phyloP scores from a whole-genome alignment of 306 rosid species.

The Corylus americana region DNA sequence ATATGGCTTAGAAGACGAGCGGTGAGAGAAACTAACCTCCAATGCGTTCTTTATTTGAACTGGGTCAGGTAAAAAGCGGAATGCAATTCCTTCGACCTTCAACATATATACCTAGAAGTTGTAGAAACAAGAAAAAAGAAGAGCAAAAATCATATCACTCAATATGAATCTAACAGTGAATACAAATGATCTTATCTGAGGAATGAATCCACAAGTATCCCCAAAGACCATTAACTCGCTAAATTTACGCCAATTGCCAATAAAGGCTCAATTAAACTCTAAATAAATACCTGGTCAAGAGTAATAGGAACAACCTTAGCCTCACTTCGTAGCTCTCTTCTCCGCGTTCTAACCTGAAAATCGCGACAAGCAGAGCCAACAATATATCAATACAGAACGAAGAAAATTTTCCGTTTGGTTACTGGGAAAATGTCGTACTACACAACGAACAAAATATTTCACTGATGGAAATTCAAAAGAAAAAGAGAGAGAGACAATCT shows the following conservation, averaged over 20 bases:
- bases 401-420: background rate
- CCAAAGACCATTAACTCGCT: conserved; percentile 13
- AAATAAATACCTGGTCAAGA: conserved; percentile 76
- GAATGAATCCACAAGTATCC: background rate
- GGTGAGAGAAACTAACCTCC: conserved; percentile 57
- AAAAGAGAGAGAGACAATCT: background rate
- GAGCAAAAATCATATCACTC: background rate
- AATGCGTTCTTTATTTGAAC: conserved; percentile 87
- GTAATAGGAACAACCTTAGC: conserved; percentile 84
- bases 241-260: background rate
- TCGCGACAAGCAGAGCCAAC: background rate
- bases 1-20: background rate
- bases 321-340: conserved; percentile 61
- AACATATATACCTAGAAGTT: conserved; percentile 75
- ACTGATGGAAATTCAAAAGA: background rate
- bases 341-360: conserved; percentile 71
- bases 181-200: background rate
- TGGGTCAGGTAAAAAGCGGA: conserved; percentile 93
- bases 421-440: background rate
- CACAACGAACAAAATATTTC: no score
- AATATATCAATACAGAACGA: background rate
- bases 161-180: background rate
- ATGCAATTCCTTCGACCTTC: conserved; percentile 99
- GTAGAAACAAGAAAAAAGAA: conserved; percentile 6
- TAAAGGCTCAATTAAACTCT: background rate